Base-by-base conservation (phyloP, 1,139 yeast species). In the Keqinozyma sinolaborantium region DNA sequence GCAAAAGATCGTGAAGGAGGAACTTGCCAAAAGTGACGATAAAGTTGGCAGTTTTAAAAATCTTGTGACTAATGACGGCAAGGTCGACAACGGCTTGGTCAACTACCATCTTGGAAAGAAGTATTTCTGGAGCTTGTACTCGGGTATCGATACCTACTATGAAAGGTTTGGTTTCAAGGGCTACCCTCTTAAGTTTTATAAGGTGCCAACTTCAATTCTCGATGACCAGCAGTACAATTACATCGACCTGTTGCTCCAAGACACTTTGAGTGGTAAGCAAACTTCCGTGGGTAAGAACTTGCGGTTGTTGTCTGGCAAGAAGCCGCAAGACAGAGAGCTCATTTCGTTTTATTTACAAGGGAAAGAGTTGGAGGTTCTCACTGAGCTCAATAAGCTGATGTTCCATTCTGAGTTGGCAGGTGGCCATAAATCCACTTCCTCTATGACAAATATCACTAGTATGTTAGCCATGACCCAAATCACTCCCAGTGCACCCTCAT, bases 81-180 rank as follows among this genome's bases (percentile, higher is more conserved):
- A 36, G n/a, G 35, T 64, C 5, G 72, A 66, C 39, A 23, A 28
- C 5, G 42, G 41, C 9, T 51, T 66, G 47, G 70, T 67, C 16
- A 49, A 52, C 35, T 58, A 65, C 33, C 60, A 62, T 34, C 52
- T 67, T 41, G 44, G 62, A 23, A 62, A 64, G 36, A 47, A 62
- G 36, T 65, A 61, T 39, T 52, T 64, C 33, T 65, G 71, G 73
- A 43, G 45, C 14, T 51, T 66, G 33, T 63, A 65, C 41, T 65
- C 73, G 3, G 64, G 57, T 1, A 57, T 56, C 4, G 62, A 57
- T 6, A 46, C 41, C 8, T 62, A 48, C 29, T 68, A 66, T 37
- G 54, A 53, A 33, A 45, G 57, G 33, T 59, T 64, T 39, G 74
- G 73, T 1, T 68, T 68, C 46, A 64, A 62, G 33, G 36, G 51